Evolutionary conservation across 352 stramenopile genomes (phyloP).

Genomic region (Phytophthora crassamura): DNA sequence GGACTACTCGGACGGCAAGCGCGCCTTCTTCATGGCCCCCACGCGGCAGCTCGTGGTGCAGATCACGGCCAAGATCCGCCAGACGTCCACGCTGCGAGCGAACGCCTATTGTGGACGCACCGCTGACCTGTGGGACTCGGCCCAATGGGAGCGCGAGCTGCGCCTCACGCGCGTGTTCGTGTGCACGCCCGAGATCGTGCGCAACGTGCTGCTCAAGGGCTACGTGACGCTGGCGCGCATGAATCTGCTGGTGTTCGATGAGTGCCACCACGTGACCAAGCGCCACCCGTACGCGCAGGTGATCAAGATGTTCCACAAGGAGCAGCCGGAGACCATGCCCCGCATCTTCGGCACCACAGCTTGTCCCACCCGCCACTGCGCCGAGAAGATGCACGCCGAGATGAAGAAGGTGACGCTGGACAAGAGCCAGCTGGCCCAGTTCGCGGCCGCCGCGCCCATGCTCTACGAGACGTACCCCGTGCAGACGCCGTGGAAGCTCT

Average conservation of each 20-base stretch:
- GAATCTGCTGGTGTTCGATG: conserved; percentile 91
- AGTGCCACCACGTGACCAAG: conserved; percentile 91
- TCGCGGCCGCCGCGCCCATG: conserved; percentile 73
- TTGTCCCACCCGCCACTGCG: conserved; percentile 75
- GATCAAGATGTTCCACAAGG: conserved; percentile 82
- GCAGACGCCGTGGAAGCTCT: conserved; percentile 34
- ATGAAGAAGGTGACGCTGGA: conserved; percentile 78
- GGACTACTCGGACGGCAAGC: conserved; percentile 68
- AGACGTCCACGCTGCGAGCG: conserved; percentile 63
- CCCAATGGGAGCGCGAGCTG: conserved; percentile 69
- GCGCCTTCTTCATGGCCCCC: conserved; percentile 84
- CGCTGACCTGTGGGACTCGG: conserved; percentile 68
- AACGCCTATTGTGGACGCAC: conserved; percentile 58
- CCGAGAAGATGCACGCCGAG: conserved; percentile 69
- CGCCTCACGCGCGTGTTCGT: conserved; percentile 75
- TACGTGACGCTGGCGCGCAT: conserved; percentile 81
- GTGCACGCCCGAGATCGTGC: conserved; percentile 88
- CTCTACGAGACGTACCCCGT: conserved; percentile 65
- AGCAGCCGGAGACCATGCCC: conserved; percentile 43
- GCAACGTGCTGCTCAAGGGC: conserved; percentile 84
- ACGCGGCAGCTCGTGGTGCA: conserved; percentile 85
- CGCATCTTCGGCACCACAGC: conserved; percentile 90
- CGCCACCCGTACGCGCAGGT: conserved; percentile 91
- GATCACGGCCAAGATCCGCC: conserved; percentile 77
- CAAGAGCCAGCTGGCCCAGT: conserved; percentile 55